These are phyloP conservation scores for Sungouiozyma intestinalis DNA, from an alignment of 805 yeast species.

Conservation along the genomic window DNA sequence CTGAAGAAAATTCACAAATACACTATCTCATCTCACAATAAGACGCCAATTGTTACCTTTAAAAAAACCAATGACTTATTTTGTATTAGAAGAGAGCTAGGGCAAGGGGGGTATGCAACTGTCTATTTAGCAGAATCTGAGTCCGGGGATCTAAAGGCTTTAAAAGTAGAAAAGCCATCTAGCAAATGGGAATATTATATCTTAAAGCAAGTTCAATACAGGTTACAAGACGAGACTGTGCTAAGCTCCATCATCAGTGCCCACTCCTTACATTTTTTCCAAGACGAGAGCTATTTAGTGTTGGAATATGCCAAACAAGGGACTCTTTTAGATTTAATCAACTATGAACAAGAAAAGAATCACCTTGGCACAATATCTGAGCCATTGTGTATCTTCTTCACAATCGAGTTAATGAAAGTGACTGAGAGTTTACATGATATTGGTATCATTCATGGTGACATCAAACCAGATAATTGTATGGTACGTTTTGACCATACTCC, in stretches of 20 bases:
- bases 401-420: conserved; percentile 52
- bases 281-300: conserved; percentile 60
- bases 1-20: conserved; percentile 31
- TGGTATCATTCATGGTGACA: conserved; percentile 73
- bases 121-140: conserved; percentile 63
- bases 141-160: conserved; percentile 46
- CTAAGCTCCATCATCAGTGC: conserved; percentile 39
- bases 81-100: conserved; percentile 40
- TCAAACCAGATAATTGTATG: conserved; percentile 84
- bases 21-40: conserved; percentile 29
- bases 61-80: conserved; percentile 27
- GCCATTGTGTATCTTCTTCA: conserved; percentile 46
- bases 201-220: conserved; percentile 42
- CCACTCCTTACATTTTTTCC: conserved; percentile 41
- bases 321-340: conserved; percentile 59
- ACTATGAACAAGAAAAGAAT: conserved; percentile 31
- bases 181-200: conserved; percentile 77
- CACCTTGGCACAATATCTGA: conserved; percentile 41
- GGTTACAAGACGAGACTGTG: conserved; percentile 24
- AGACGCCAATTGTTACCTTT: conserved; percentile 25
- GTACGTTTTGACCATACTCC: conserved; percentile 34
- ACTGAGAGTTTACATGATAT: conserved; percentile 51
- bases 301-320: conserved; percentile 62
- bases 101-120: conserved; percentile 72
- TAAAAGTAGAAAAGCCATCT: conserved; percentile 63